A percentile compares a stretch with the other conserved stretches of the same genome.
Conservation (phyloP, 257 asterid species). For the Solanum virginianum region DNA sequence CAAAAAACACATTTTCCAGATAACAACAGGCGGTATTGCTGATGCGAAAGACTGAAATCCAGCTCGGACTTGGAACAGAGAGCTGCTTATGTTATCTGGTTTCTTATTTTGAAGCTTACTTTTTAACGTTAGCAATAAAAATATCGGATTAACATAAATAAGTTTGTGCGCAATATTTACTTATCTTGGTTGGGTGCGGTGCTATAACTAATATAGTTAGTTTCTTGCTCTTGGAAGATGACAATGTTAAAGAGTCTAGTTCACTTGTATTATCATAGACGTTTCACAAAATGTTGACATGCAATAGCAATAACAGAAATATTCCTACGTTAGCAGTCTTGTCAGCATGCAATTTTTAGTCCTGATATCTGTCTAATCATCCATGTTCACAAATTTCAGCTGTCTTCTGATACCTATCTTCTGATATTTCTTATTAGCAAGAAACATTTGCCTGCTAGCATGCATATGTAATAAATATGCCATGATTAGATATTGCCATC, state of each 20-base stretch:
- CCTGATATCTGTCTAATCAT: neutral
- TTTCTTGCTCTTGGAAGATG: neutral
- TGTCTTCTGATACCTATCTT: neutral
- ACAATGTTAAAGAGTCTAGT: neutral
- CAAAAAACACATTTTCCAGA: slow-evolving; percentile 65
- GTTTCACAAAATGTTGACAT: neutral
- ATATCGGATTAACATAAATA: neutral
- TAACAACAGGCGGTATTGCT: slow-evolving; percentile 94
- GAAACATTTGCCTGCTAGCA: neutral
- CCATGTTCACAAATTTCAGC: neutral
- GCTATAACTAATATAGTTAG: neutral
- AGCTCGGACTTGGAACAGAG: neutral
- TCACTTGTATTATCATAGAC: neutral
- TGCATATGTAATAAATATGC: neutral
- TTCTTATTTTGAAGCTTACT: neutral
- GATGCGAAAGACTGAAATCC: slow-evolving; percentile 76
- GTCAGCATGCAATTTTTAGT: neutral
- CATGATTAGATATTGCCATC: neutral
- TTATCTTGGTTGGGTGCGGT: neutral
- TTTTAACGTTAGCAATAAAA: neutral
- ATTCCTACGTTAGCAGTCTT: neutral
- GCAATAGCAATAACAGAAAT: neutral
- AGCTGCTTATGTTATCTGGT: neutral
- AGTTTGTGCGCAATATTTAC: neutral
- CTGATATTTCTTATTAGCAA: neutral